A percentile compares a stretch with the other conserved stretches of the same genome.
Conservation (phyloP, 257 asterid genomes). For the Salvia hispanica region DNA sequence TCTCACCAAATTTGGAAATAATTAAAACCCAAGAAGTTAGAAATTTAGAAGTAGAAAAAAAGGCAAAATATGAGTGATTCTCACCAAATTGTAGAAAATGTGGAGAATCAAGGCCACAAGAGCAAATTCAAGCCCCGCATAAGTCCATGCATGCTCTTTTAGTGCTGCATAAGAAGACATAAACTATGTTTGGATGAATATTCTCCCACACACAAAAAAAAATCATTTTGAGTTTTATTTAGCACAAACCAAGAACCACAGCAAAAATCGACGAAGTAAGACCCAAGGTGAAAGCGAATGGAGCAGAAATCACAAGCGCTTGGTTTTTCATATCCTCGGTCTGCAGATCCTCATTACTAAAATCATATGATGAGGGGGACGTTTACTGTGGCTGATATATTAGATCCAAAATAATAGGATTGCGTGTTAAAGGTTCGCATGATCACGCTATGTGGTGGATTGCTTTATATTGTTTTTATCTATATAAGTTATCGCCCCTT, state of each 20-base stretch:
- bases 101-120: conserved; percentile 65
- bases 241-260: conserved; percentile 56
- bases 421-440: background rate
- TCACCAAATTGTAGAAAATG: conserved; percentile 65
- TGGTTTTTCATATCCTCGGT: conserved; percentile 59
- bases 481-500: too few relatives aligned
- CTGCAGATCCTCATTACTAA: conserved; percentile 44
- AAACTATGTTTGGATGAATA: conserved; percentile 24
- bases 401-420: background rate
- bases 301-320: conserved; percentile 77
- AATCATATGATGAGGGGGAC: background rate
- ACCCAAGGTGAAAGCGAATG: conserved; percentile 78
- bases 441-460: background rate
- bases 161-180: conserved; percentile 64
- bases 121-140: conserved; percentile 79
- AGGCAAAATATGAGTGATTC: conserved; percentile 25
- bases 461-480: too few relatives aligned
- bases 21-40: background rate
- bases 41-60: background rate
- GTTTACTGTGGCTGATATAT: background rate
- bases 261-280: conserved; percentile 70
- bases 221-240: background rate
- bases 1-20: too few relatives aligned
- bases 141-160: conserved; percentile 78
- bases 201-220: background rate